Percentiles rank a stretch among this genome's conserved stretches.
Conservation (phyloP, 352 stramenopile species). For the Pythium dissimile region DNA sequence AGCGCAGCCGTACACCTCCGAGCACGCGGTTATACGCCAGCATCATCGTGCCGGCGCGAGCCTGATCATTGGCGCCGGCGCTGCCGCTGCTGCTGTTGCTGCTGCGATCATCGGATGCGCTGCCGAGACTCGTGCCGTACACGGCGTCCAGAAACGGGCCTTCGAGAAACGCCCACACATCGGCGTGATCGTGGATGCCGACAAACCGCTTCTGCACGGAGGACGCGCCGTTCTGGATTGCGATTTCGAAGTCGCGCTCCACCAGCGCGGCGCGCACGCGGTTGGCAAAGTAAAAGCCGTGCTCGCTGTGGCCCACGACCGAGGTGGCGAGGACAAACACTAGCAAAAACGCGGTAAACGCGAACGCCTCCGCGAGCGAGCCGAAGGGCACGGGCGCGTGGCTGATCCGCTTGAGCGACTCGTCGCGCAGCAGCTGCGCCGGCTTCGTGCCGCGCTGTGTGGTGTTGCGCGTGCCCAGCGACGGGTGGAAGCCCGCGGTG, state of each 20-base stretch:
- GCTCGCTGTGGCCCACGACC: slow-evolving; percentile 38
- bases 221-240: slow-evolving; percentile 16
- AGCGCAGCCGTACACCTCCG: slow-evolving; percentile 50
- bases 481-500: slow-evolving; percentile 6
- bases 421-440: slow-evolving; percentile 24
- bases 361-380: slow-evolving; percentile 42
- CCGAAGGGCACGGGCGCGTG: slow-evolving; percentile 42
- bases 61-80: slow-evolving; percentile 3
- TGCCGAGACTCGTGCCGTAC: slow-evolving; percentile 28
- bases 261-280: slow-evolving; percentile 44
- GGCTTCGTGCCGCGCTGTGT: not conserved
- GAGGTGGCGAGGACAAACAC: slow-evolving; percentile 53
- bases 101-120: slow-evolving; percentile 1
- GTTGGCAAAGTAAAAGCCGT: slow-evolving; percentile 67
- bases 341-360: slow-evolving; percentile 51
- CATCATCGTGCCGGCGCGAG: slow-evolving; percentile 25
- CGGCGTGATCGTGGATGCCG: slow-evolving; percentile 49
- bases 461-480: slow-evolving; percentile 19
- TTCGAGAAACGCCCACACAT: slow-evolving; percentile 64
- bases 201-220: slow-evolving; percentile 40
- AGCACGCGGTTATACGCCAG: slow-evolving; percentile 50
- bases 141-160: slow-evolving; percentile 55
- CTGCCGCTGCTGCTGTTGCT: too few species aligned
- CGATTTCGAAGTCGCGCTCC: slow-evolving; percentile 42
- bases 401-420: slow-evolving; percentile 40